Evolutionary conservation across 192 early-diverging fungal species (phyloP), one percentile per base, ranked within the genome.

Genomic region (Globomyces pollinis-pini): DNA sequence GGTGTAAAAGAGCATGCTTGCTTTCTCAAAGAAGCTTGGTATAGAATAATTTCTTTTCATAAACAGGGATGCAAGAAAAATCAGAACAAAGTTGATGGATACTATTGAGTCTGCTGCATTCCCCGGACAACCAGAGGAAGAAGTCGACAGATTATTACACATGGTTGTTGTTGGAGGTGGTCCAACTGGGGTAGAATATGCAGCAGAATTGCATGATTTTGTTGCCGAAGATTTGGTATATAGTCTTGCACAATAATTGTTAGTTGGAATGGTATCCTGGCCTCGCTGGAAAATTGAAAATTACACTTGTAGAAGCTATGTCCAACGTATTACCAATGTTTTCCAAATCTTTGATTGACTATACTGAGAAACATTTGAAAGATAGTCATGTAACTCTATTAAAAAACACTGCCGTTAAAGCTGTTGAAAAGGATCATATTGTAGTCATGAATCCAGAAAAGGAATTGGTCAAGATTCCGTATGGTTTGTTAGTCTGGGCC

Each of bases 121-220:
- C 64, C 81, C 84, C 28, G 83, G 79, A 6, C 88, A 91, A 66
- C 35, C 84, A 7, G 77, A 81, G 20, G 75, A 76, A 50, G 88
- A 91, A 54, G 76, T 88, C 50, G 71, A 86, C 8, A 72, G 88
- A 20, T 64, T 89, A 32, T 65, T 90, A 57, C 84, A 89, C 60
- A 89, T 90, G 85, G 84, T 86, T 7, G 85, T 89, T 43, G 84
- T 86, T n/a, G 84, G 84, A 1, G 70, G 66, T 2, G 72, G 71
- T 1, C 73, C 71, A 21, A 77, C 73, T 0, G 73, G 73, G 7
- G 75, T 81, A 16, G 76, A 91, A 64, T 91, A 91, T 63, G 87
- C 88, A 12, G 88, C 87, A 15, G 88, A 89, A 73, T 72, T 91
- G 38, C 79, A 88, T 66, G 88, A 91, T 68, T 91, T 91, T 68